These are phyloP conservation scores for Favolaschia claudopus DNA, from an alignment of 768 basidiomycete species.

Conservation along the genomic window DNA sequence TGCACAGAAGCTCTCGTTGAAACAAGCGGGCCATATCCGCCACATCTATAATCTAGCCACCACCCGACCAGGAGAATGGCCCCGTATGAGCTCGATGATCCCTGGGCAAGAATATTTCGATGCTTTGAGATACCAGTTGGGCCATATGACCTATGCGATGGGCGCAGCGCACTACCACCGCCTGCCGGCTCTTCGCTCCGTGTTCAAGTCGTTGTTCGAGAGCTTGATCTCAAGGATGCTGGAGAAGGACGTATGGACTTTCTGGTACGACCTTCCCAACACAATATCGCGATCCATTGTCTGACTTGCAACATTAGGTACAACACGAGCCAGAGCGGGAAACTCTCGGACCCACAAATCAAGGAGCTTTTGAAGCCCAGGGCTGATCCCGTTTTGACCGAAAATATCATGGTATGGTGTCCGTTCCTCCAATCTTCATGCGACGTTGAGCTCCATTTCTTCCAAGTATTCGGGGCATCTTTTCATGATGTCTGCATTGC, in stretches of 20 bases:
- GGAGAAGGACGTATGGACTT: conserved; percentile 17
- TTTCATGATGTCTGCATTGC: conserved; percentile 19
- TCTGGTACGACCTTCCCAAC: conserved; percentile 25
- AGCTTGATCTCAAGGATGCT: conserved; percentile 10
- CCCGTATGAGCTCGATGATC: conserved; percentile 14
- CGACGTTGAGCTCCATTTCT: not conserved
- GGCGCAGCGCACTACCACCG: conserved; percentile 17
- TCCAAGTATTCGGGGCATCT: conserved; percentile 22
- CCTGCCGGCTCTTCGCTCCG: conserved; percentile 16
- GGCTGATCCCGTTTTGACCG: conserved; percentile 7
- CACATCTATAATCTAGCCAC: conserved; percentile 22
- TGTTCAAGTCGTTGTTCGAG: conserved; percentile 17
- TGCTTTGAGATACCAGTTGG: conserved; percentile 16
- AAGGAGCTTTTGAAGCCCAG: conserved; percentile 18
- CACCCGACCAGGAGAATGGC: conserved; percentile 8
- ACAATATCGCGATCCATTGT: too few species aligned
- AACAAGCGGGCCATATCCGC: conserved; percentile 19
- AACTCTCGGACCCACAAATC: conserved; percentile 8
- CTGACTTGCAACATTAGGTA: too few species aligned
- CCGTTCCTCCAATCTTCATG: not conserved
- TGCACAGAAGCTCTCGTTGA: conserved; percentile 1
- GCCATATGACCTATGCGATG: conserved; percentile 13
- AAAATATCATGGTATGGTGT: conserved; percentile 21
- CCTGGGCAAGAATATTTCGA: conserved; percentile 22
- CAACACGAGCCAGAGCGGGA: conserved; percentile 20